A percentile compares a stretch with the other conserved stretches of the same genome.
Evolutionary conservation across 176 grass and related monocot genomes (phyloP).

Genomic region (Zizania latifolia): DNA sequence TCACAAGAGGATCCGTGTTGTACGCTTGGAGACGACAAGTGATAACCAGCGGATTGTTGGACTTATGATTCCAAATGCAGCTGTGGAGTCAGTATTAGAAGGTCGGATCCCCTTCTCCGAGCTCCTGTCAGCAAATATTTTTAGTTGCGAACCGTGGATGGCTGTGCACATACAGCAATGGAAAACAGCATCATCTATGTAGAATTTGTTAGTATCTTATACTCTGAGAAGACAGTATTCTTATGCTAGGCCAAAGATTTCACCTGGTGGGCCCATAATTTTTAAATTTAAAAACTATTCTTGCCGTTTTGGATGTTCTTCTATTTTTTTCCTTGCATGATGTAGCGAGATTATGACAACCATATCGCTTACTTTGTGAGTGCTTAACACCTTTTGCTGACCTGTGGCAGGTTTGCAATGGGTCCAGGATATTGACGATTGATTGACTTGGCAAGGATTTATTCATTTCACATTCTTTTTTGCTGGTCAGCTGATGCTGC

Average conservation of each 20-base stretch:
- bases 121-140: not conserved
- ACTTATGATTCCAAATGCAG: slow-evolving; percentile 81
- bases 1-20: slow-evolving; percentile 76
- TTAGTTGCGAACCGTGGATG: not conserved
- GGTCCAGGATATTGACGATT: slow-evolving; percentile 54
- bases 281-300: not conserved
- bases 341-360: not conserved
- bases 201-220: not conserved
- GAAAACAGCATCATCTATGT: not conserved
- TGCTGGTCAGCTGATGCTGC: not conserved
- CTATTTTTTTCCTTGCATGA: not conserved
- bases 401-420: slow-evolving; percentile 31
- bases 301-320: not conserved
- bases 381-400: not conserved
- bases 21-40: slow-evolving; percentile 65
- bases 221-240: not conserved
- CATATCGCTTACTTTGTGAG: not conserved
- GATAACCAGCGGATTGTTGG: slow-evolving; percentile 65
- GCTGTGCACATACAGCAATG: not conserved
- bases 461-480: slow-evolving; percentile 3
- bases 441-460: slow-evolving; percentile 32
- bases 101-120: slow-evolving; percentile 31
- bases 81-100: slow-evolving; percentile 70
- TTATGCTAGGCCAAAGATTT: not conserved
- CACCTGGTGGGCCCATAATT: not conserved